These are phyloP conservation scores for Tremella mesenterica DNA, from an alignment of 768 basidiomycete genomes.

Conservation along the genomic window DNA sequence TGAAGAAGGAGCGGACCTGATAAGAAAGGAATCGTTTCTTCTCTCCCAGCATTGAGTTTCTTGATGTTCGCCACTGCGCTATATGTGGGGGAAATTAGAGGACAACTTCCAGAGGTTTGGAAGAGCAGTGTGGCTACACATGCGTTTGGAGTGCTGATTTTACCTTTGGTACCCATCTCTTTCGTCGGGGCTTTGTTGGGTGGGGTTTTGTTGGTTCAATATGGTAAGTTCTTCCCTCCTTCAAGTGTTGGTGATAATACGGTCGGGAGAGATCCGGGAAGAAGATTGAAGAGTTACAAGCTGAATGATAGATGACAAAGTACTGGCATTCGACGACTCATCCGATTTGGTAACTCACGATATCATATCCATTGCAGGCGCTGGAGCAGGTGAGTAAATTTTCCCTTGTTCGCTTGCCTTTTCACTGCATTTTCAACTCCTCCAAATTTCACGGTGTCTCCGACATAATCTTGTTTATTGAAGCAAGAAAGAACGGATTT, in stretches of 20 bases:
- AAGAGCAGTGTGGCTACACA: background rate
- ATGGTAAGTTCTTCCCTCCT: conserved; percentile 2
- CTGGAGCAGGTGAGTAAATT: background rate
- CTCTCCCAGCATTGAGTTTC: background rate
- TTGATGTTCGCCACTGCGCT: background rate
- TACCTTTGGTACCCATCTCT: conserved; percentile 15
- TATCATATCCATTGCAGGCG: background rate
- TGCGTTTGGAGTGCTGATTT: conserved; percentile 4
- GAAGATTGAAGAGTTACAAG: background rate
- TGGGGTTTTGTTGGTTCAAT: conserved; percentile 8
- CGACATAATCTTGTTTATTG: background rate
- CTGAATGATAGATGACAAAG: background rate
- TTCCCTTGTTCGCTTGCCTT: background rate
- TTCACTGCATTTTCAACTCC: too few relatives aligned
- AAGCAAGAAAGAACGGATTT: background rate
- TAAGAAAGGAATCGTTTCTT: background rate
- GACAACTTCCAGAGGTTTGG: conserved; percentile 1
- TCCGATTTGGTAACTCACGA: background rate
- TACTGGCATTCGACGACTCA: background rate
- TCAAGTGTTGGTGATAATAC: background rate
- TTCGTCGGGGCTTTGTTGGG: conserved; percentile 14
- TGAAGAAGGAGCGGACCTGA: background rate
- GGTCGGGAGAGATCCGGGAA: background rate
- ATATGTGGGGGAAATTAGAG: background rate
- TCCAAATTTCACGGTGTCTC: too few relatives aligned